These are phyloP conservation scores for Kazachstania taianensis DNA, from an alignment of 805 yeast genomes.

Conservation along the genomic window DNA sequence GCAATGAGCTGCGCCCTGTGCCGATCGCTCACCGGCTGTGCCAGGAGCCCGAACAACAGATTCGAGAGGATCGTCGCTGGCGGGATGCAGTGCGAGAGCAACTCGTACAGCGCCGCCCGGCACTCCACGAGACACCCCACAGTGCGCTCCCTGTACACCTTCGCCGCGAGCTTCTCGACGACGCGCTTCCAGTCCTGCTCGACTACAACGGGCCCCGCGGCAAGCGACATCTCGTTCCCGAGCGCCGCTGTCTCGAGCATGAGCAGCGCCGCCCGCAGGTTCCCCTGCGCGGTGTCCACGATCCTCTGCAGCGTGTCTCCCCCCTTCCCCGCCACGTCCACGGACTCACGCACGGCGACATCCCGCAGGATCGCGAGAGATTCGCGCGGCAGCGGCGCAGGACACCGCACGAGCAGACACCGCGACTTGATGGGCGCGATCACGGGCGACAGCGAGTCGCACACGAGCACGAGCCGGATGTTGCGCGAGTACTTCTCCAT, in stretches of 20 bases:
- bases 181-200: constrained; percentile 89
- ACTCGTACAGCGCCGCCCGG: constrained; percentile 66
- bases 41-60: constrained; percentile 39
- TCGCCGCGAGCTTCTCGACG: constrained; percentile 50
- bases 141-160: constrained; percentile 49
- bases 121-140: constrained; percentile 48
- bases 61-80: constrained; percentile 68
- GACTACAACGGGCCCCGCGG: constrained; percentile 41
- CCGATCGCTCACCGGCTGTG: constrained; percentile 13
- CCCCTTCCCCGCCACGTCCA: constrained; percentile 30
- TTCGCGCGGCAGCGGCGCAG: constrained; percentile 64
- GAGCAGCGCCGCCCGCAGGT: constrained; percentile 67
- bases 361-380: constrained; percentile 43
- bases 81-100: constrained; percentile 89
- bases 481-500: constrained; percentile 92
- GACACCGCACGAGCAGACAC: constrained; percentile 75
- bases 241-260: constrained; percentile 74
- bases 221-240: constrained; percentile 47
- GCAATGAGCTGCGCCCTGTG: constrained; percentile 42
- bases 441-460: constrained; percentile 84
- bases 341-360: constrained; percentile 49
- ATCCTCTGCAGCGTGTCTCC: constrained; percentile 41
- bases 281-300: constrained; percentile 50
- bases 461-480: constrained; percentile 71
- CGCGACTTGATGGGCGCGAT: constrained; percentile 92